Evolutionary conservation across 2,329 filamentous ascomycete species (phyloP).

Genomic region (Zymoseptoria pseudotritici): DNA sequence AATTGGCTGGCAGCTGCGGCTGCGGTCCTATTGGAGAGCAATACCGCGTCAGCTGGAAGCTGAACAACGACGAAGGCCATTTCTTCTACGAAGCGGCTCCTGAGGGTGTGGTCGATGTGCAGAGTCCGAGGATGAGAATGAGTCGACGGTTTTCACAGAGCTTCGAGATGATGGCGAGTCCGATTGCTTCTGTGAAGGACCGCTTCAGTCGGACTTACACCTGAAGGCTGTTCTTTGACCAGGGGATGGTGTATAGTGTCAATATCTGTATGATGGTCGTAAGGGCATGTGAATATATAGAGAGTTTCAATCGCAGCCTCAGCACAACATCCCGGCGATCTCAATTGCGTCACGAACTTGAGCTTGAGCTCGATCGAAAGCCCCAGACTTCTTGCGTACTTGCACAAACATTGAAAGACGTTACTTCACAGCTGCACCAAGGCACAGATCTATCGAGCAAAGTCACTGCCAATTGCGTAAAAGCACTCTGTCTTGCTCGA

Average conservation of each 20-base stretch:
- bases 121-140: constrained; percentile 17
- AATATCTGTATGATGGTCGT: background rate
- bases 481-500: too few species aligned
- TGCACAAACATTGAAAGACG: background rate
- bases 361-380: background rate
- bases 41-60: constrained; percentile 38
- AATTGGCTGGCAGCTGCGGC: constrained; percentile 50
- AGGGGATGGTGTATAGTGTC: background rate
- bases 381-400: background rate
- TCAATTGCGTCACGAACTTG: background rate
- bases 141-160: constrained; percentile 19
- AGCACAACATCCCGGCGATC: background rate
- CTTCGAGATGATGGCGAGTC: constrained; percentile 30
- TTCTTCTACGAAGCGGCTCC: constrained; percentile 40
- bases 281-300: background rate
- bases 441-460: background rate
- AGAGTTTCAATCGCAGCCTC: background rate
- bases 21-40: constrained; percentile 47
- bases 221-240: background rate
- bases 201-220: constrained; percentile 4
- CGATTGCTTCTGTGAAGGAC: constrained; percentile 19
- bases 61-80: constrained; percentile 39
- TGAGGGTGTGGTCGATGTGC: constrained; percentile 5
- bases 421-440: background rate
- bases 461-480: too few species aligned